Base-by-base conservation (phyloP, 106 monocot genomes). In the Alisma plantagoaquatica region DNA sequence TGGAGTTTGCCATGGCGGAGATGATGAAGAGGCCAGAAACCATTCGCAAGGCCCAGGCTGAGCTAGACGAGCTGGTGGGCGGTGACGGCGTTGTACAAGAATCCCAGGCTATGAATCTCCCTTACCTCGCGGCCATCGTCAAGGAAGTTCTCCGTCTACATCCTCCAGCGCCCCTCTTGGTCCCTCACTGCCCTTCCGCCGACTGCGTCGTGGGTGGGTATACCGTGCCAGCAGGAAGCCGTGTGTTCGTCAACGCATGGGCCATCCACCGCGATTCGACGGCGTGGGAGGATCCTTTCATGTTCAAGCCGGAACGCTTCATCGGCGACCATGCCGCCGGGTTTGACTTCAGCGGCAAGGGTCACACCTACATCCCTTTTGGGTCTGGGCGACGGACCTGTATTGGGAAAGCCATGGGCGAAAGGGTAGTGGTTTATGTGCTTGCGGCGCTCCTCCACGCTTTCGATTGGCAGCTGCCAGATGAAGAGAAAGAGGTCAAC, bases 381-480 rank as follows among this genome's bases (percentile, higher is more conserved):
- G 6, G 84, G 46, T 6, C 9, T 7, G 35, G 35, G 35, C 6
- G 35, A 14, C 6, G 35, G 35, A 70, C 54, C 0, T 85, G 84
- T 22, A 47, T 61, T 0, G 79, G 79, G 46, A 64, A 76, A 7
- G 1, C 46, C 41, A 19, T 79, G 43, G 84, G 61, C 0, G 71
- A 72, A 58, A 61, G 27, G 53, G 66, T 66, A 51, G 35, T 38
- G 27, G 21, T 21, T 0, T 58, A 64, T 27, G 27, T 46, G 48
- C 16, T 84, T 15, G 75, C 75, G 3, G 41, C 63, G 5, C 29
- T 84, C 32, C 49, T 84, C 26, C 84, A 79, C 23, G 62, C 64
- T 20, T 84, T 84, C 14, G 72, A 75, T 19, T 84, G 84, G 84
- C 33, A 57, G 41, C 11, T 84, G 23, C 75, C 64, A 2, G 61